Conservation (phyloP, 179 eudicot genomes). For the Silene noctiflora region DNA sequence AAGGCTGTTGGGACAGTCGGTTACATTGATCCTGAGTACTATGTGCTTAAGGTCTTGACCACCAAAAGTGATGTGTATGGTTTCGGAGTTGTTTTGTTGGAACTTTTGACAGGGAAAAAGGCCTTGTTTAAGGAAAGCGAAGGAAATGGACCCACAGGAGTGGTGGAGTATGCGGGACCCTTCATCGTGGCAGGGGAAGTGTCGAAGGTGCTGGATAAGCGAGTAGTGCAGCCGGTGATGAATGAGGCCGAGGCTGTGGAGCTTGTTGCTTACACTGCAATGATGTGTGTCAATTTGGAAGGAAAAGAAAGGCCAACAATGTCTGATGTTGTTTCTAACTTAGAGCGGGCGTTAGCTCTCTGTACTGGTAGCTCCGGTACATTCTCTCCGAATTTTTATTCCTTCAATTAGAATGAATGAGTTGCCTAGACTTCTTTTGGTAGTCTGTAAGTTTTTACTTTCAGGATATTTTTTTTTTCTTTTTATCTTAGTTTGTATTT, state of each 20-base stretch:
- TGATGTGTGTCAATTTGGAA: slow-evolving; percentile 53
- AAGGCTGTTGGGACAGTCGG: slow-evolving; percentile 54
- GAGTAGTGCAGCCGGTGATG: slow-evolving; percentile 42
- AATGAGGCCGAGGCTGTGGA: slow-evolving; percentile 58
- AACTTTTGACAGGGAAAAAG: slow-evolving; percentile 54
- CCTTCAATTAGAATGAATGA: slow-evolving; percentile 23
- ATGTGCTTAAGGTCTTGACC: slow-evolving; percentile 43
- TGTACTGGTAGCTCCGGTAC: slow-evolving; percentile 43
- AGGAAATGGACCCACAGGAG: slow-evolving; percentile 35
- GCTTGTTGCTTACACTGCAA: slow-evolving; percentile 46
- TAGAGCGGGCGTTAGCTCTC: slow-evolving; percentile 46
- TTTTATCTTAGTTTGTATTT: not conserved
- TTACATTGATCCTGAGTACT: slow-evolving; percentile 58
- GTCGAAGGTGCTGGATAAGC: slow-evolving; percentile 45
- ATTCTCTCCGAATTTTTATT: slow-evolving; percentile 31
- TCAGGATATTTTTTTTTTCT: not conserved
- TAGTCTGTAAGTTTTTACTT: not conserved
- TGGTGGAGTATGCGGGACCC: slow-evolving; percentile 53
- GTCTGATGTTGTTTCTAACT: slow-evolving; percentile 51
- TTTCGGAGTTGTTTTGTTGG: slow-evolving; percentile 55
- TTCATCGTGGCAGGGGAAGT: slow-evolving; percentile 44
- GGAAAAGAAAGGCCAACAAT: slow-evolving; percentile 52
- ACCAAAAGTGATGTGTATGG: slow-evolving; percentile 65
- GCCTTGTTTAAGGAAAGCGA: slow-evolving; percentile 43
- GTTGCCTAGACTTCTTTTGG: too few species aligned